Conservation (phyloP, 331 rosid genomes). For the Cucumis variabilis region DNA sequence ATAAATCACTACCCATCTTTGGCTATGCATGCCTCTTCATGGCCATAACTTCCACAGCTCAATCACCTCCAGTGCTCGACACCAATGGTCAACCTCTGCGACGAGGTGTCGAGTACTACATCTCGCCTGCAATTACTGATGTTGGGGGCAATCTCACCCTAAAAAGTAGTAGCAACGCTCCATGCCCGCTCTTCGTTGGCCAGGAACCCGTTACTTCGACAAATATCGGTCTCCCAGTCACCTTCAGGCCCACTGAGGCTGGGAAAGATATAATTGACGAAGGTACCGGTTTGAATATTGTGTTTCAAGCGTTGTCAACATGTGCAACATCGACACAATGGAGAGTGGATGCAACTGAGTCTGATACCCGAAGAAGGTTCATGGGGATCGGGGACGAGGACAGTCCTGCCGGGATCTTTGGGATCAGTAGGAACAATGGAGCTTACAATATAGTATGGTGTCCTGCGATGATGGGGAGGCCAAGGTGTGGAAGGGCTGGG, state of each 20-base stretch:
- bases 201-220: neutral
- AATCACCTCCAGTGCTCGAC: conserved; percentile 16
- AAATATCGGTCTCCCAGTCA: neutral
- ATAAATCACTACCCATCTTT: neutral
- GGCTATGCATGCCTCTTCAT: neutral
- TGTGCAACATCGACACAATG: conserved; percentile 17
- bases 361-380: neutral
- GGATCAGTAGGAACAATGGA: conserved; percentile 15
- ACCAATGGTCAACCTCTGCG: conserved; percentile 5
- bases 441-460: conserved; percentile 15
- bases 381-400: neutral
- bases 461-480: neutral
- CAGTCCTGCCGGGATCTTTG: neutral
- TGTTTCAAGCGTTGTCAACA: neutral
- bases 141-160: neutral
- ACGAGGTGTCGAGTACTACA: conserved; percentile 29
- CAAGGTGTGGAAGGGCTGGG: conserved; percentile 28
- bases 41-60: conserved; percentile 32
- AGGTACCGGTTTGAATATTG: neutral
- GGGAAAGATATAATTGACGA: neutral
- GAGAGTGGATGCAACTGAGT: neutral
- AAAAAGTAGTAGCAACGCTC: neutral
- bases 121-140: conserved; percentile 19
- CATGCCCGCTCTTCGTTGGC: conserved; percentile 25
- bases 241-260: neutral